These are phyloP conservation scores for Linnemannia hyalina DNA, from an alignment of 192 early-diverging fungal species.

Conservation along the genomic window DNA sequence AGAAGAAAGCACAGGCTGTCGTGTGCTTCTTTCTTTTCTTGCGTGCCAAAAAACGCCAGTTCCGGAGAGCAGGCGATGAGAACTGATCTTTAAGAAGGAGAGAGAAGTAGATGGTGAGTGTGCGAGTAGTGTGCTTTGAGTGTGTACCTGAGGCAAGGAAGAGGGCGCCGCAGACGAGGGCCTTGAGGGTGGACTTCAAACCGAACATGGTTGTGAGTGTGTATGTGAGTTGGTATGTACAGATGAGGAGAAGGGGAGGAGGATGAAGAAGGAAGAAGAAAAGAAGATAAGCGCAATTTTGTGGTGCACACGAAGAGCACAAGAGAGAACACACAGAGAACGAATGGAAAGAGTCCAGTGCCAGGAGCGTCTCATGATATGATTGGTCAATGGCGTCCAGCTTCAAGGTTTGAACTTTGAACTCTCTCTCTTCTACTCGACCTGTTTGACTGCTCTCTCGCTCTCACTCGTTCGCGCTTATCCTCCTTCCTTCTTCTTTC, in stretches of 20 bases:
- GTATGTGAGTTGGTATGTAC: slow-evolving; percentile 1
- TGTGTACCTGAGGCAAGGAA: slow-evolving; percentile 49
- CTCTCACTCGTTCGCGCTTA: not conserved
- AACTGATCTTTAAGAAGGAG: not conserved
- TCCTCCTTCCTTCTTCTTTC: not conserved
- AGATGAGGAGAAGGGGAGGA: slow-evolving; percentile 3
- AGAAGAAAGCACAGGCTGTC: not conserved
- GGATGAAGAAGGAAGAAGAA: not conserved
- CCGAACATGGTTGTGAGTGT: slow-evolving; percentile 30
- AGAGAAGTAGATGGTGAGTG: not conserved
- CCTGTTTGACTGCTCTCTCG: not conserved
- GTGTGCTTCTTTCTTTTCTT: not conserved
- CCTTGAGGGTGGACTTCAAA: slow-evolving; percentile 55
- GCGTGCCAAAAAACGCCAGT: too few relatives aligned
- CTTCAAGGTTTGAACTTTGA: too few relatives aligned
- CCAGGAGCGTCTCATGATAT: slow-evolving; percentile 43
- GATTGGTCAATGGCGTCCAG: slow-evolving; percentile 37
- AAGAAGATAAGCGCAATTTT: slow-evolving; percentile 6
- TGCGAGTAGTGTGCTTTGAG: too few relatives aligned
- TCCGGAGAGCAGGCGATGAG: not conserved
- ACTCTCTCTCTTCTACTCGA: too few relatives aligned
- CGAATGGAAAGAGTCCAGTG: slow-evolving; percentile 2
- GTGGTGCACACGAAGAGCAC: not conserved
- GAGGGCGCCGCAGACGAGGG: slow-evolving; percentile 45
- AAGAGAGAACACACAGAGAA: not conserved